Conservation (phyloP, 169 alveolate genomes). For the Plasmodium vivax region DNA sequence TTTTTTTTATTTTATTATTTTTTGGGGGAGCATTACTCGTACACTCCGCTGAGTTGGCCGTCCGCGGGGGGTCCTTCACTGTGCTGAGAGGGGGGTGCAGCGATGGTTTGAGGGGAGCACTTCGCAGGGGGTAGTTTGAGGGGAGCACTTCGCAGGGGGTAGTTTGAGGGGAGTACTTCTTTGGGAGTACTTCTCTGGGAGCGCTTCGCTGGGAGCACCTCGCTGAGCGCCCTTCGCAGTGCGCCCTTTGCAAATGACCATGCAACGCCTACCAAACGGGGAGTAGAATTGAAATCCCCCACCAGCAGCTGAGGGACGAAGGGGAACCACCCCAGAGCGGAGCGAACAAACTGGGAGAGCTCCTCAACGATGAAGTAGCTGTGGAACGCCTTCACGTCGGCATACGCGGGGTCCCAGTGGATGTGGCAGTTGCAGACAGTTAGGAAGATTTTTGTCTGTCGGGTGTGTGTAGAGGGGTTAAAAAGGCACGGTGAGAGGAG, state of each 20-base stretch:
- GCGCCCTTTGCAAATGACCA: not conserved
- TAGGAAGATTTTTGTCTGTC: not conserved
- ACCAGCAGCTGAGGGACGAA: conserved; percentile 35
- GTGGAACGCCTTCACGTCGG: conserved; percentile 52
- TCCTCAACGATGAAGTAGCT: conserved; percentile 31
- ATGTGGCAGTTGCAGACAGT: conserved; percentile 50
- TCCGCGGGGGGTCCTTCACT: not conserved
- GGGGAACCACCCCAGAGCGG: not conserved
- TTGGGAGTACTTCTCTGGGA: too few species aligned
- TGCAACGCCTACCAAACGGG: conserved; percentile 4
- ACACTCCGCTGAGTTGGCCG: conserved; percentile 27
- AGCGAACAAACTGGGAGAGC: conserved; percentile 23
- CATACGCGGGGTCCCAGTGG: conserved; percentile 47
- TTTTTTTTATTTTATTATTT: too few species aligned
- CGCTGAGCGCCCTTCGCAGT: not conserved
- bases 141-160: too few species aligned
- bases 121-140: too few species aligned
- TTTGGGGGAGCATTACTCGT: conserved; percentile 11
- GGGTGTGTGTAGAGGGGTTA: not conserved
- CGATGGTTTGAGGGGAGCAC: too few species aligned
- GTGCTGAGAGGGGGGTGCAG: conserved; percentile 3
- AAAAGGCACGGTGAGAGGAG: not conserved
- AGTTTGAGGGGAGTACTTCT: too few species aligned
- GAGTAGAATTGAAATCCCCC: conserved; percentile 66
- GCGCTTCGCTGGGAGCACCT: not conserved